Percentiles rank a stretch among this genome's conserved stretches.
Evolutionary conservation across 148 eudicot genomes (phyloP).

Genomic region (Drosera capensis): DNA sequence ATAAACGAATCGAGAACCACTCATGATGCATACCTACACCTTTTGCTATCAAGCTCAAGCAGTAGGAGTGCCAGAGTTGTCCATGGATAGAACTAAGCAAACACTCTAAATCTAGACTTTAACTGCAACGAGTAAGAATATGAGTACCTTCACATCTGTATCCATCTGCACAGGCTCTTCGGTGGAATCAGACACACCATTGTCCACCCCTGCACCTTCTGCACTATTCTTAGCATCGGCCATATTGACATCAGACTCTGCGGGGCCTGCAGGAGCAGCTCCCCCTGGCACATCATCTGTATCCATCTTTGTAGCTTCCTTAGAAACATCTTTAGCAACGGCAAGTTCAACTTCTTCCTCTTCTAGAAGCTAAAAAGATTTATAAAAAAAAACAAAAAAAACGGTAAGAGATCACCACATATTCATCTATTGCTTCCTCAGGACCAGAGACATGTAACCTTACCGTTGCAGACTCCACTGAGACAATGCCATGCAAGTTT

Average conservation of each 20-base stretch:
- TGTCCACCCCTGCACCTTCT: conserved; percentile 38
- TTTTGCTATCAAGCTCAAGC: too few species aligned
- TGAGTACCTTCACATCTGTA: conserved; percentile 59
- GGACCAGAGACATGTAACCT: conserved; percentile 7
- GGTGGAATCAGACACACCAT: conserved; percentile 61
- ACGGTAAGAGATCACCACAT: background rate
- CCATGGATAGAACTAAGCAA: too few species aligned
- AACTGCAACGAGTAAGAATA: too few species aligned
- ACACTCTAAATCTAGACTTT: too few species aligned
- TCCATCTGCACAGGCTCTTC: conserved; percentile 72
- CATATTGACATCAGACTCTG: conserved; percentile 66
- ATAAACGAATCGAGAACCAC: too few species aligned
- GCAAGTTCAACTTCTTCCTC: conserved; percentile 81
- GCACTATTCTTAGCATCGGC: conserved; percentile 49
- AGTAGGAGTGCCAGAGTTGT: too few species aligned
- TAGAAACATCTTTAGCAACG: conserved; percentile 46
- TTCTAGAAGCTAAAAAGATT: conserved; percentile 85
- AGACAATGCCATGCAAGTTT: conserved; percentile 67
- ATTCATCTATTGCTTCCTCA: too few species aligned
- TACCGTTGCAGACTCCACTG: conserved; percentile 76
- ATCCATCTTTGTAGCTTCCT: conserved; percentile 52
- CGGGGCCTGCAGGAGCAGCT: conserved; percentile 14
- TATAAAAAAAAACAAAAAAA: conserved; percentile 3
- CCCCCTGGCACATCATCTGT: conserved; percentile 38
- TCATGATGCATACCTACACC: too few species aligned